Evolutionary conservation across 331 rosid species (phyloP).

Genomic region (Quercus lobata): DNA sequence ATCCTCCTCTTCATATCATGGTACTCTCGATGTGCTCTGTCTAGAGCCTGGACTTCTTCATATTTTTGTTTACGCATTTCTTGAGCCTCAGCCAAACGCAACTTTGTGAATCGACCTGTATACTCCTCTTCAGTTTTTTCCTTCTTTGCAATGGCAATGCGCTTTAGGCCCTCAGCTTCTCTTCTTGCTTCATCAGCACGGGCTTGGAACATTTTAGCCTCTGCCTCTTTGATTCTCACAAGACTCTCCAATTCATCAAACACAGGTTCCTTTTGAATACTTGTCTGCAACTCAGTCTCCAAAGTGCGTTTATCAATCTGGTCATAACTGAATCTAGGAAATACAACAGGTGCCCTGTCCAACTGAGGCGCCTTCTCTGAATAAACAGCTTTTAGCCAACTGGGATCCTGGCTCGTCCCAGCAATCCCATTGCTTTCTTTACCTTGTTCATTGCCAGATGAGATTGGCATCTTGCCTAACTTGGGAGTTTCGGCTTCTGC

Average conservation of each 20-base stretch:
- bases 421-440: constrained; percentile 55
- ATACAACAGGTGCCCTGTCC: constrained; percentile 57
- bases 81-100: constrained; percentile 67
- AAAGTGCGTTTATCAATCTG: constrained; percentile 53
- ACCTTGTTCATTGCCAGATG: constrained; percentile 52
- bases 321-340: constrained; percentile 59
- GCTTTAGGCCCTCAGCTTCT: constrained; percentile 85
- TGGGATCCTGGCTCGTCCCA: constrained; percentile 75
- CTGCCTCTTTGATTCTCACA: constrained; percentile 75
- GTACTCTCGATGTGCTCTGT: constrained; percentile 76
- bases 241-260: constrained; percentile 85
- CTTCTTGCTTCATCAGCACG: constrained; percentile 93
- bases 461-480: constrained; percentile 32
- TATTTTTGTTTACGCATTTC: constrained; percentile 68
- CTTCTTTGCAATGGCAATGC: constrained; percentile 79
- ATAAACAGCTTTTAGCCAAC: constrained; percentile 68
- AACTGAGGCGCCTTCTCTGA: constrained; percentile 56
- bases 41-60: constrained; percentile 77
- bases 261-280: constrained; percentile 62
- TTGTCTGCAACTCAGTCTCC: constrained; percentile 59
- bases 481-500: constrained; percentile 81
- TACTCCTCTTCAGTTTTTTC: constrained; percentile 85
- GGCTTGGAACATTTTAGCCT: constrained; percentile 88
- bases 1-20: constrained; percentile 79
- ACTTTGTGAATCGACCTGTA: constrained; percentile 56